These are phyloP conservation scores for Schoenoplectus tabernaemontani DNA, from an alignment of 202 grass and related monocot genomes.

Conservation along the genomic window DNA sequence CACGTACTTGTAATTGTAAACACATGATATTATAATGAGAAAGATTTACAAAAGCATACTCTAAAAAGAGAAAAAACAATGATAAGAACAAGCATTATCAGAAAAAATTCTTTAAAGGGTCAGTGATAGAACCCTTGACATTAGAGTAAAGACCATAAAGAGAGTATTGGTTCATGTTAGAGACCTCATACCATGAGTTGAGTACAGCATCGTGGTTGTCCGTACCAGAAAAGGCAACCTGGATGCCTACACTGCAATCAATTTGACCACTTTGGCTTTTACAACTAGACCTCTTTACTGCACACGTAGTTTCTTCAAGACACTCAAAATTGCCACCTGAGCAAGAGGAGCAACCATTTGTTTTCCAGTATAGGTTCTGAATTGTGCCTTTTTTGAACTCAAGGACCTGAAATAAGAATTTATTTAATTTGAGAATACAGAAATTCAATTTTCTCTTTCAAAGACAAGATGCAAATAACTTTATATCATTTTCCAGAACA, in stretches of 20 bases:
- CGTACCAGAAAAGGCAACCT: conserved; percentile 83
- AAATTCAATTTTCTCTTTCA: neutral
- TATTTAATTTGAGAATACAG: neutral
- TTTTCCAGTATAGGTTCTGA: conserved; percentile 78
- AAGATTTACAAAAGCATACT: neutral
- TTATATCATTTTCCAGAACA: neutral
- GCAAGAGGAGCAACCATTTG: conserved; percentile 53
- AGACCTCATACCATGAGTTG: conserved; percentile 95
- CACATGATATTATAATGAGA: neutral
- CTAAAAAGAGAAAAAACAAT: neutral
- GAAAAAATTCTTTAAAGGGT: conserved; percentile 45
- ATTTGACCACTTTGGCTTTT: conserved; percentile 40
- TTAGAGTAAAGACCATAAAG: conserved; percentile 62
- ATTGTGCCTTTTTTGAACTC: conserved; percentile 90
- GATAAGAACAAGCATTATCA: conserved; percentile 28
- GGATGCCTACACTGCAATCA: conserved; percentile 67
- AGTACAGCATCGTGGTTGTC: conserved; percentile 74
- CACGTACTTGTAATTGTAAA: neutral
- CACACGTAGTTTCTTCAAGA: conserved; percentile 45
- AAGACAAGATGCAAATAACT: neutral
- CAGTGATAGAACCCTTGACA: conserved; percentile 60
- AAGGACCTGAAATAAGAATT: conserved; percentile 35
- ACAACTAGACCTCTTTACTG: conserved; percentile 43
- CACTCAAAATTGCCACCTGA: conserved; percentile 40
- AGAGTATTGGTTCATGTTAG: conserved; percentile 83